Conservation (phyloP, 495 filamentous ascomycete genomes). For the Aspergillus kassunensis region DNA sequence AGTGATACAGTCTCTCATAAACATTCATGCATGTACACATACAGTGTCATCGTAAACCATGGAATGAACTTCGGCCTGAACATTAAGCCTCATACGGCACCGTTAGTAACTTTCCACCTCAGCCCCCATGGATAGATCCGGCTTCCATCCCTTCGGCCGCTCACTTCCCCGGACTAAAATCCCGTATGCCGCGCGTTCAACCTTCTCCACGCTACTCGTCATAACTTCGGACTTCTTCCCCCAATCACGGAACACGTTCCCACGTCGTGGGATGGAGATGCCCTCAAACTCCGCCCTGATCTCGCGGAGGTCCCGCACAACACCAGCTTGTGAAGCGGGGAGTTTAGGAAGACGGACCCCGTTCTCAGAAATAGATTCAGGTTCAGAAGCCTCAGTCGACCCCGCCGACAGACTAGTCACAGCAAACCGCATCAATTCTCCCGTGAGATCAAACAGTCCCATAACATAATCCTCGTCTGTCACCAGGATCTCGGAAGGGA, state of each 20-base stretch:
- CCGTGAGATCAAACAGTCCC: constrained; percentile 86
- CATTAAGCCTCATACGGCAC: no score
- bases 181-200: constrained; percentile 84
- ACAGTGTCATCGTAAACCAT: no score
- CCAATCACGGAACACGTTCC: constrained; percentile 55
- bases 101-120: constrained; percentile 42
- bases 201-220: constrained; percentile 85
- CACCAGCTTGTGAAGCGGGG: constrained; percentile 31
- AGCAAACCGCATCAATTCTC: constrained; percentile 94
- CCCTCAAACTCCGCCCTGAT: constrained; percentile 71
- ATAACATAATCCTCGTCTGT: constrained; percentile 84
- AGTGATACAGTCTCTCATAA: no score
- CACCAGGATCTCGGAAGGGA: constrained; percentile 56
- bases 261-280: constrained; percentile 48
- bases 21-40: no score
- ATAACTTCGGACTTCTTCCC: constrained; percentile 83
- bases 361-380: no score
- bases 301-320: constrained; percentile 70
- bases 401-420: constrained; percentile 58
- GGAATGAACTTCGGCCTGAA: background rate
- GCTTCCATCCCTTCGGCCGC: constrained; percentile 87
- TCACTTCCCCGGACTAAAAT: constrained; percentile 82
- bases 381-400: no score
- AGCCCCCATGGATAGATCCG: constrained; percentile 58
- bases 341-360: constrained; percentile 12